Conservation (phyloP, 441 rosid species). For the Populus hybrid region DNA sequence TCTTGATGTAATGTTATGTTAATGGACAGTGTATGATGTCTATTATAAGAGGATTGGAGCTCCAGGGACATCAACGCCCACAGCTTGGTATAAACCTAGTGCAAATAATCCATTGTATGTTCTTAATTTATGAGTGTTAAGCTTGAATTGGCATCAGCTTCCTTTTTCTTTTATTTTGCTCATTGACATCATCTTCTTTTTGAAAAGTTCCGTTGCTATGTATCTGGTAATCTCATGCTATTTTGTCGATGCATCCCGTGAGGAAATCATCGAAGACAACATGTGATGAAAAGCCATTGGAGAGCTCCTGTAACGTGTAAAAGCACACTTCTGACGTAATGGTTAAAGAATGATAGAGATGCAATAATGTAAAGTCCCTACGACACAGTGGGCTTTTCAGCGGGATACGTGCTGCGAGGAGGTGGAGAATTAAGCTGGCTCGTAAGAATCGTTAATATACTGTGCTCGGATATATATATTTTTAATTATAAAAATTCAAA, state of each 20-base stretch:
- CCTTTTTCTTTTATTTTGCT: background rate
- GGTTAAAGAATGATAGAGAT: background rate
- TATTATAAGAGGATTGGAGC: background rate
- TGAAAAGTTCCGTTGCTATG: background rate
- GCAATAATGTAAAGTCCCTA: background rate
- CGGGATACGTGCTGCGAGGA: background rate
- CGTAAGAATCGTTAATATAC: too few relatives aligned
- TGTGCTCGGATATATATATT: too few relatives aligned
- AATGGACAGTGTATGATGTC: background rate
- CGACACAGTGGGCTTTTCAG: background rate
- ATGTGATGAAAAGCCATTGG: background rate
- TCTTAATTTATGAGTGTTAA: too few relatives aligned
- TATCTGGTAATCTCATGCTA: background rate
- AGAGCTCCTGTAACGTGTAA: background rate
- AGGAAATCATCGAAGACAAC: background rate
- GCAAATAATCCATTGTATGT: background rate
- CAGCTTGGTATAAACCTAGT: slow-evolving; percentile 1
- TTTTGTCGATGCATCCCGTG: background rate
- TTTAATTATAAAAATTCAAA: too few relatives aligned
- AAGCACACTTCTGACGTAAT: background rate
- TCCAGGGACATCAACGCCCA: slow-evolving; percentile 6
- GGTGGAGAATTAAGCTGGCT: too few relatives aligned
- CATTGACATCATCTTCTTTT: background rate
- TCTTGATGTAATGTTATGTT: background rate
- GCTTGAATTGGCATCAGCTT: background rate